Evolutionary conservation across 768 basidiomycete species (phyloP).

Genomic region (Russula emetica): DNA sequence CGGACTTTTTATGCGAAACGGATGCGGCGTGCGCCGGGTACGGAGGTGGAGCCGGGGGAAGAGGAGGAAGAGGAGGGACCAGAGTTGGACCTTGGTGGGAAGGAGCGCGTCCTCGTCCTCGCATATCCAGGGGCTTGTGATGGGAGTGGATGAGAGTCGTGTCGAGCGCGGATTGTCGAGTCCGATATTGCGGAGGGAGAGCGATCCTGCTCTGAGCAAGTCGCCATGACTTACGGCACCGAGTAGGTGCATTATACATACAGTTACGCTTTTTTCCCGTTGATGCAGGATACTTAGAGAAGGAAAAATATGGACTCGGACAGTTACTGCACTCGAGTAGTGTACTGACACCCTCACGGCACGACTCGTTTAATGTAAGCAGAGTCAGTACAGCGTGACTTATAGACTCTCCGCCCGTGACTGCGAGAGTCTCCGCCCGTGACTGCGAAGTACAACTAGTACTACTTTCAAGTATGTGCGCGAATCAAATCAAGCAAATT

Average conservation of each 20-base stretch:
- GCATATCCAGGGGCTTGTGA: slow-evolving; percentile 32
- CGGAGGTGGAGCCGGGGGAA: slow-evolving; percentile 10
- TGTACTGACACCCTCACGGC: too few relatives aligned
- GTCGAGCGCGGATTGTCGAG: slow-evolving; percentile 25
- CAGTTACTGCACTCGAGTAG: too few relatives aligned
- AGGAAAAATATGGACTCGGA: too few relatives aligned
- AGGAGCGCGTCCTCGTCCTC: slow-evolving; percentile 35
- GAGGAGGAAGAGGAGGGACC: slow-evolving; percentile 29
- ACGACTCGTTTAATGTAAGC: too few relatives aligned
- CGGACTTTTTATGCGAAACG: slow-evolving; percentile 79
- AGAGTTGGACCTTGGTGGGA: slow-evolving; percentile 36
- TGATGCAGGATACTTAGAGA: too few relatives aligned
- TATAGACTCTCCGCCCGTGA: too few relatives aligned
- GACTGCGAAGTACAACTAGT: too few relatives aligned
- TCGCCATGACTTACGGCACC: slow-evolving; percentile 5
- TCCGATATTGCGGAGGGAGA: slow-evolving; percentile 27
- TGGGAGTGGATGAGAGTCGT: slow-evolving; percentile 30
- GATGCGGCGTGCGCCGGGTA: slow-evolving; percentile 47
- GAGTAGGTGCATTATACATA: neutral
- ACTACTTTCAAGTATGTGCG: too few relatives aligned
- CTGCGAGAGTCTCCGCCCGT: too few relatives aligned
- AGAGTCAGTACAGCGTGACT: too few relatives aligned
- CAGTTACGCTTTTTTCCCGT: too few relatives aligned
- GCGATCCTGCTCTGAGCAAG: slow-evolving; percentile 16
- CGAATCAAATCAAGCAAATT: too few relatives aligned